Evolutionary conservation across 805 yeast genomes (phyloP).

Genomic region (Myxozyma monticola): DNA sequence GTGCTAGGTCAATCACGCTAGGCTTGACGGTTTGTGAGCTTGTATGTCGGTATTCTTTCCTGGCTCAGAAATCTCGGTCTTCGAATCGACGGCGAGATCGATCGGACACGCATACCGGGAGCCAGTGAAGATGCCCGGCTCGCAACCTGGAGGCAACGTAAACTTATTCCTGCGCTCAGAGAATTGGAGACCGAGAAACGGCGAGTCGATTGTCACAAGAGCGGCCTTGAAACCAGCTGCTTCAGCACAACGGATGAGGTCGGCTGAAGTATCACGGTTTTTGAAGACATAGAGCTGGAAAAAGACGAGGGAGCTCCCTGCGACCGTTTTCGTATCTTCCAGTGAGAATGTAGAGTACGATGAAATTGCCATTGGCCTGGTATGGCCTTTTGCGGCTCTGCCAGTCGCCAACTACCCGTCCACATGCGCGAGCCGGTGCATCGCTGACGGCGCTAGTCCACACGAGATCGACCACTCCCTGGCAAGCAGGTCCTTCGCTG

Average conservation of each 20-base stretch:
- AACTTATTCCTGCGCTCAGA: conserved; percentile 42
- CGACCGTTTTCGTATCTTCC: conserved; percentile 24
- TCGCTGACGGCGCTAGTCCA: conserved; percentile 37
- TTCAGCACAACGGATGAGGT: conserved; percentile 29
- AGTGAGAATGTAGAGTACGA: conserved; percentile 24
- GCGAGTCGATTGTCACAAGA: conserved; percentile 57
- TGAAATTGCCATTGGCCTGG: conserved; percentile 31
- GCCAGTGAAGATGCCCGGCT: conserved; percentile 33
- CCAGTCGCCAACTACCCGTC: conserved; percentile 37
- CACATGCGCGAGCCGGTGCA: conserved; percentile 34
- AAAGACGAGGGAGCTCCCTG: conserved; percentile 12
- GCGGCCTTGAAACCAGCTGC: conserved; percentile 44
- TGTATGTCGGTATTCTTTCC: conserved; percentile 2
- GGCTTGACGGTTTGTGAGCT: conserved; percentile 6
- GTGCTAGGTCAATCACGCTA: conserved; percentile 22
- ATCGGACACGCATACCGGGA: conserved; percentile 14
- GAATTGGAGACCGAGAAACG: conserved; percentile 55
- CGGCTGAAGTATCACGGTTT: conserved; percentile 26
- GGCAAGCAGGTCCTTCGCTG: conserved; percentile 39
- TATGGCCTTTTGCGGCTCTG: conserved; percentile 31
- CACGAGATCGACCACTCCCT: conserved; percentile 31
- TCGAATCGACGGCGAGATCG: conserved; percentile 11
- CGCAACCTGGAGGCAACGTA: conserved; percentile 31
- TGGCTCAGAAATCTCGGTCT: conserved; percentile 10
- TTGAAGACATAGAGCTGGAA: conserved; percentile 32